Base-by-base conservation (phyloP, 352 stramenopile species). In the Globisporangium recalcitrans region DNA sequence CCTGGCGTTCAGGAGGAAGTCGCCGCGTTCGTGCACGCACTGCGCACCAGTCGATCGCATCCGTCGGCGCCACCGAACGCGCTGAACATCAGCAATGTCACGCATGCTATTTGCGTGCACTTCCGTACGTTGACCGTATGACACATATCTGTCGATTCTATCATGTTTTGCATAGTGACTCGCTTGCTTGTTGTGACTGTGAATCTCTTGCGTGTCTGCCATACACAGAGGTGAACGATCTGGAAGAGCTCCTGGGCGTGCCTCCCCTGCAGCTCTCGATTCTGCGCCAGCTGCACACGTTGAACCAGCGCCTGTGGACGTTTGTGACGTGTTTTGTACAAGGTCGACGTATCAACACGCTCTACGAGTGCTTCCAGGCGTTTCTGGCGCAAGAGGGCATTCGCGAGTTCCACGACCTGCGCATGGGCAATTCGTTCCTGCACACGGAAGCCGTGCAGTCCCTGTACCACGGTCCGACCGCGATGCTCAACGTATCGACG, bases 301-400 rank as follows among this genome's bases (percentile, higher is more conserved):
- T 87, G 49, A 84, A 88, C 61, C 79, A 90, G 73, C 80, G 84
- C 19, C 71, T 93, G 58, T 93, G 84, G 84, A 88, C 70, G 11
- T 93, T 93, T 36, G 79, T 90, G 52, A 88, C 82, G 16, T 90
- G 82, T 62, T 93, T 83, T 62, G 72, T 81, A 56, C 82, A 91
- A 52, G 85, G 76, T 44, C 80, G 82, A 9, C 82, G 82, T 36
- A 63, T 93, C 49, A 75, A 91, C 58, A 93, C 84, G 52, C 71
- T 93, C 16, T 87, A 69, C 52, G 84, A 93, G 69, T 93, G 84
- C 58, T 81, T 87, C 34, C 58, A 77, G 29, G 71, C 77, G 19
- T 90, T 93, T 34, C 58, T 91, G 19, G 60, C 75, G 42, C 77
- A 91, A 38, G 84, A 93, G 72, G 77, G 78, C 44, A 72, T 93